Percentiles rank a stretch among this genome's conserved stretches.
phyloP scores from a whole-genome alignment of 2,329 filamentous ascomycete genomes.

The Shiraia sp. region DNA sequence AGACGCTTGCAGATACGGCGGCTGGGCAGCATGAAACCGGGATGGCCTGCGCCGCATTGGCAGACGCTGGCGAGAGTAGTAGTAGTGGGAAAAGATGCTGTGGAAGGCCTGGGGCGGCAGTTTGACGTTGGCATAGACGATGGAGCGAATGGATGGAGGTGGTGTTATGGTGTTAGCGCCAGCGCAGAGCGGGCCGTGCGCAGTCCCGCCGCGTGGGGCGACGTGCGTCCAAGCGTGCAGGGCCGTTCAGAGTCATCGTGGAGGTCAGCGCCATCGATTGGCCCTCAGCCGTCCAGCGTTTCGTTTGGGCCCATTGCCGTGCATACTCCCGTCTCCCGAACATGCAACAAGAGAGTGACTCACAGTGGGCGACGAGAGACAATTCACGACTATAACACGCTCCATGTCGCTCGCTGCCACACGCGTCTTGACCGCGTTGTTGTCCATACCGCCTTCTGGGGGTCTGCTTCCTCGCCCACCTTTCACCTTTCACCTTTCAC shows the following conservation, averaged over 20 bases:
- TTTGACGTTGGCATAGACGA: slow-evolving; percentile 31
- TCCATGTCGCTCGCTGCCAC: slow-evolving; percentile 26
- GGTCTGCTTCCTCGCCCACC: slow-evolving; percentile 37
- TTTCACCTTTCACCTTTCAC: too few species aligned
- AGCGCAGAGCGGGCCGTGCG: slow-evolving; percentile 25
- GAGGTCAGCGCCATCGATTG: slow-evolving; percentile 26
- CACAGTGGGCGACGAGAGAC: slow-evolving; percentile 34
- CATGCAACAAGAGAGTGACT: slow-evolving; percentile 38
- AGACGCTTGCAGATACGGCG: slow-evolving; percentile 42
- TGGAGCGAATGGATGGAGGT: slow-evolving; percentile 35
- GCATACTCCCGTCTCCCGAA: slow-evolving; percentile 26
- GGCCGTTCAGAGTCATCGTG: slow-evolving; percentile 38
- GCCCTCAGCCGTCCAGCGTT: slow-evolving; percentile 34
- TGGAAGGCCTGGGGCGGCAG: slow-evolving; percentile 33
- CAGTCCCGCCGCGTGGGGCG: slow-evolving; percentile 17
- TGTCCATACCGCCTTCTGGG: too few species aligned
- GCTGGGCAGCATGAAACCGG: slow-evolving; percentile 44
- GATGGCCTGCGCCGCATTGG: slow-evolving; percentile 26
- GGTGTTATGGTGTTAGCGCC: too few species aligned
- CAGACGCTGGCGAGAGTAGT: slow-evolving; percentile 15
- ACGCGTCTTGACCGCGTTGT: slow-evolving; percentile 39
- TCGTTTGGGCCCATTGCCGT: slow-evolving; percentile 33
- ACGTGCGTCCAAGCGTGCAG: slow-evolving; percentile 17
- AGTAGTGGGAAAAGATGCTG: slow-evolving; percentile 8
- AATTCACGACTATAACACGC: slow-evolving; percentile 46